Percentiles rank a stretch among this genome's conserved stretches.
Conservation (phyloP, 768 basidiomycete genomes). For the Pisolithus marmoratus region DNA sequence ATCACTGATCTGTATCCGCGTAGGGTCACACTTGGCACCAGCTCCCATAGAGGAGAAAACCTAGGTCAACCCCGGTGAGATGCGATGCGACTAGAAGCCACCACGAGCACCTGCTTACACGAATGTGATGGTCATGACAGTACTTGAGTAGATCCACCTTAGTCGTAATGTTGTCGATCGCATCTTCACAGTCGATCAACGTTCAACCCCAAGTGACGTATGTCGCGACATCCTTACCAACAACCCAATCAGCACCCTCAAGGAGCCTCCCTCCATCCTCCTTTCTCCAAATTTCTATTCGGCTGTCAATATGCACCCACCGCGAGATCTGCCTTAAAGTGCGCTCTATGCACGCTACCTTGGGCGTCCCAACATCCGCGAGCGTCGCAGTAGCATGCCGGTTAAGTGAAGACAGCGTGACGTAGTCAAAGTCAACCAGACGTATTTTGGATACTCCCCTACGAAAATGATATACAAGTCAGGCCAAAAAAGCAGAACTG, state of each 20-base stretch:
- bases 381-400: slow-evolving; percentile 86
- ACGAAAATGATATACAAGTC: slow-evolving; percentile 3
- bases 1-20: slow-evolving; percentile 91
- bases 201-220: slow-evolving; percentile 1
- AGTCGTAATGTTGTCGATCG: slow-evolving; percentile 95
- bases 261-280: slow-evolving; percentile 70
- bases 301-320: slow-evolving; percentile 84
- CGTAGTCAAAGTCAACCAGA: slow-evolving; percentile 93
- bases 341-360: slow-evolving; percentile 73
- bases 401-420: slow-evolving; percentile 91
- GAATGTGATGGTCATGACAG: slow-evolving; percentile 75
- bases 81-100: background rate
- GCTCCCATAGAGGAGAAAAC: slow-evolving; percentile 98
- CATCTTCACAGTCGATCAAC: slow-evolving; percentile 49
- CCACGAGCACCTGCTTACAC: slow-evolving; percentile 40
- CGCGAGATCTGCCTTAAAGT: slow-evolving; percentile 66
- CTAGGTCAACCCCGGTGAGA: slow-evolving; percentile 28
- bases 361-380: slow-evolving; percentile 90
- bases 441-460: slow-evolving; percentile 75
- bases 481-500: background rate
- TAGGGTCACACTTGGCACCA: slow-evolving; percentile 91
- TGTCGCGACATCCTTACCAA: slow-evolving; percentile 47
- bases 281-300: slow-evolving; percentile 82
- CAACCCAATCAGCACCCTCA: slow-evolving; percentile 89
- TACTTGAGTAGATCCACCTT: slow-evolving; percentile 92